phyloP scores from a whole-genome alignment of 768 basidiomycete species.

The Strobilomyces dryophilus region DNA sequence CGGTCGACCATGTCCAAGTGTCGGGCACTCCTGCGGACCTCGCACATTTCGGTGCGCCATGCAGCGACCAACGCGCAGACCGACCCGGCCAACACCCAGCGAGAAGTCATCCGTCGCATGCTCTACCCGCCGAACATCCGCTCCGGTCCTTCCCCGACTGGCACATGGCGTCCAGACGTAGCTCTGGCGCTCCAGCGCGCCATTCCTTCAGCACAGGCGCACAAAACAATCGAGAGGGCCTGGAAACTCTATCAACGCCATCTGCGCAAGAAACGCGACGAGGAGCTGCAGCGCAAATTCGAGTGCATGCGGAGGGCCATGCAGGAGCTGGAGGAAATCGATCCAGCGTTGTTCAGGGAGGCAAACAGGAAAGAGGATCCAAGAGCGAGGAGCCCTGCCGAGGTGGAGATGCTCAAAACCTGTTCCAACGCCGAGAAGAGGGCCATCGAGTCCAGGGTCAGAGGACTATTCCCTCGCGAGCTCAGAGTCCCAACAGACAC shows the following conservation, averaged over 20 bases:
- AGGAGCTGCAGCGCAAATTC: slow-evolving; percentile 72
- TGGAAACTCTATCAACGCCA: slow-evolving; percentile 82
- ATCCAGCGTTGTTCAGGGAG: slow-evolving; percentile 56
- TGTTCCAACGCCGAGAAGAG: slow-evolving; percentile 64
- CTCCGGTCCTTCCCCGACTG: slow-evolving; percentile 68
- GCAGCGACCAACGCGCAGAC: slow-evolving; percentile 34
- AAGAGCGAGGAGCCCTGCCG: slow-evolving; percentile 51
- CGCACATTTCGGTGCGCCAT: slow-evolving; percentile 37
- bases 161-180: slow-evolving; percentile 81
- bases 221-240: slow-evolving; percentile 89
- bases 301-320: slow-evolving; percentile 80
- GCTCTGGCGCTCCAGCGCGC: slow-evolving; percentile 71
- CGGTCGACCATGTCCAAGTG: slow-evolving; percentile 34
- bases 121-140: slow-evolving; percentile 79
- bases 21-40: slow-evolving; percentile 23
- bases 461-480: slow-evolving; percentile 86
- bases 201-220: slow-evolving; percentile 86
- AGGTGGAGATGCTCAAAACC: slow-evolving; percentile 57
- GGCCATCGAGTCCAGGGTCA: slow-evolving; percentile 71
- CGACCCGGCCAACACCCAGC: slow-evolving; percentile 50
- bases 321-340: slow-evolving; percentile 61
- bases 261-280: slow-evolving; percentile 62
- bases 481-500: slow-evolving; percentile 83
- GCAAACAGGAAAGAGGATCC: slow-evolving; percentile 75
- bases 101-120: slow-evolving; percentile 70